Evolutionary conservation across 345 rosid species (phyloP).

Genomic region (Populus simonii): DNA sequence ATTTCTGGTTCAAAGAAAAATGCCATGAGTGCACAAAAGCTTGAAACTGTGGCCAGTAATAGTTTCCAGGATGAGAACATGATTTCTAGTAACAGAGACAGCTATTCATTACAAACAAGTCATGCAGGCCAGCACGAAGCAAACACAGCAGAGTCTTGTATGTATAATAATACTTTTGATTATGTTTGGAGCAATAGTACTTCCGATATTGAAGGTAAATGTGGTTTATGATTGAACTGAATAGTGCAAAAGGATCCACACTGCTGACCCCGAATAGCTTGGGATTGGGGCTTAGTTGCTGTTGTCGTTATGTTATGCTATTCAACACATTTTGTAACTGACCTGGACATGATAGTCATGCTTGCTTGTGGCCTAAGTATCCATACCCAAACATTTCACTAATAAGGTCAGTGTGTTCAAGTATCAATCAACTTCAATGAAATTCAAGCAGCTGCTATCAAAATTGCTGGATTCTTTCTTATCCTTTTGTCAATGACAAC

Average conservation of each 20-base stretch:
- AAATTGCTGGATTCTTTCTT: background rate
- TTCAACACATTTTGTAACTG: background rate
- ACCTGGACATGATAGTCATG: background rate
- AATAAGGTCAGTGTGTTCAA: constrained; percentile 2
- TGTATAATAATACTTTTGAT: constrained; percentile 3
- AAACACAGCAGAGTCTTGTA: background rate
- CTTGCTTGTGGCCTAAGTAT: constrained; percentile 14
- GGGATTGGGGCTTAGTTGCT: too few species aligned
- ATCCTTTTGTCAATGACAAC: background rate
- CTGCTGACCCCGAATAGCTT: too few species aligned
- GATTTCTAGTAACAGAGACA: constrained; percentile 13
- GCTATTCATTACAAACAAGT: constrained; percentile 1
- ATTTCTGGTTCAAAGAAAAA: constrained; percentile 26
- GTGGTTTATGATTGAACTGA: too few species aligned
- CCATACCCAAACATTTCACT: background rate
- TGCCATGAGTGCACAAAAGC: constrained; percentile 17
- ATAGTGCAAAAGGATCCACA: too few species aligned
- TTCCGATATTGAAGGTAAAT: too few species aligned
- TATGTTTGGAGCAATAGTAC: background rate
- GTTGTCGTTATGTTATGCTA: background rate
- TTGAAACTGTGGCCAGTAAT: constrained; percentile 15
- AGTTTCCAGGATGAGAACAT: constrained; percentile 15
- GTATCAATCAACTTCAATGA: background rate
- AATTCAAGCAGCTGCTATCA: background rate
- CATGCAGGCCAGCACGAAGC: constrained; percentile 4